These are phyloP conservation scores for Trichoderma polysporum DNA, from an alignment of 2,329 filamentous ascomycete genomes.

Conservation along the genomic window DNA sequence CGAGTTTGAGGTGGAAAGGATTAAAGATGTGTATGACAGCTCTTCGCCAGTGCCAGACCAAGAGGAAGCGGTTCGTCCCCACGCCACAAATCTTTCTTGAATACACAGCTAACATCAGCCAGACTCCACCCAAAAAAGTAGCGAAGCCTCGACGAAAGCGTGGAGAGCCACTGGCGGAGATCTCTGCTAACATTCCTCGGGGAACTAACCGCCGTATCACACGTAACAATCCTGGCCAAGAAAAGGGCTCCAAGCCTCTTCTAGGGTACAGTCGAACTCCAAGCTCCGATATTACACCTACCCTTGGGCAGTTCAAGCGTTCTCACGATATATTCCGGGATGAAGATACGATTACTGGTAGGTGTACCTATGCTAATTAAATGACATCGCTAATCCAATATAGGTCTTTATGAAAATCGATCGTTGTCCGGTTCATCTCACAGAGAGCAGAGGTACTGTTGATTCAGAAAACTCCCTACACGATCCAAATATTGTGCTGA, in stretches of 20 bases:
- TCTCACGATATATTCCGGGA: constrained; percentile 35
- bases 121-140: constrained; percentile 35
- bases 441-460: constrained; percentile 30
- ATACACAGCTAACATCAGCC: not conserved
- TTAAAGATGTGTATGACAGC: constrained; percentile 60
- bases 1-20: constrained; percentile 49
- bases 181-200: constrained; percentile 38
- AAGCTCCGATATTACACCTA: constrained; percentile 23
- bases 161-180: constrained; percentile 34
- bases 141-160: constrained; percentile 35
- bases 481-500: not conserved
- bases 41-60: constrained; percentile 48
- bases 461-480: no score
- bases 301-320: constrained; percentile 26
- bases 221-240: constrained; percentile 25
- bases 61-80: constrained; percentile 44
- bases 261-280: constrained; percentile 21
- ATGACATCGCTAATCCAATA: constrained; percentile 23
- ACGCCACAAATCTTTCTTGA: not conserved
- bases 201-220: constrained; percentile 27
- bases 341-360: constrained; percentile 31
- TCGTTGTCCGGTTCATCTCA: constrained; percentile 25
- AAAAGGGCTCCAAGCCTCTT: constrained; percentile 26
- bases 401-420: constrained; percentile 30
- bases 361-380: constrained; percentile 4